A percentile compares a stretch with the other conserved stretches of the same genome.
These are phyloP conservation scores for Trypanosoma conorhini DNA, from an alignment of 208 protist genomes.

Conservation along the genomic window DNA sequence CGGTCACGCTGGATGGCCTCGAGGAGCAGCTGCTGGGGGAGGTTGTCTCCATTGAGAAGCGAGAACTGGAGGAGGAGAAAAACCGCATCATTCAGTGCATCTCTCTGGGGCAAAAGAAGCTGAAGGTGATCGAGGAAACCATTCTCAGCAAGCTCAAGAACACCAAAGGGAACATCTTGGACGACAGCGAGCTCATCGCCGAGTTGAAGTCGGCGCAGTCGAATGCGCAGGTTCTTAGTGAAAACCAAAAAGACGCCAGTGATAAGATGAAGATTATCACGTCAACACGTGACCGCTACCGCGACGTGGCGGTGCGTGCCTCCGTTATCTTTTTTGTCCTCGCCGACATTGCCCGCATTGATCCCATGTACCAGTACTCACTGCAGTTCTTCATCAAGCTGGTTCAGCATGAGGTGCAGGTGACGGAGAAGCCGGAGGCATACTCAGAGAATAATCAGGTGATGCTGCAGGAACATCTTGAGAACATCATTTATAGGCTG, in stretches of 20 bases:
- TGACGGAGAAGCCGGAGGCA: slow-evolving; percentile 52
- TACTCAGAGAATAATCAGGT: slow-evolving; percentile 50
- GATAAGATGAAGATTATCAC: slow-evolving; percentile 95
- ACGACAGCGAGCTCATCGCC: slow-evolving; percentile 94
- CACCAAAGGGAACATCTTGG: slow-evolving; percentile 94
- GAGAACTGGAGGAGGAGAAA: slow-evolving; percentile 95
- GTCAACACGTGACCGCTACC: slow-evolving; percentile 85
- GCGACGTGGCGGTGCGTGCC: slow-evolving; percentile 87
- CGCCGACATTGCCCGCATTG: slow-evolving; percentile 92
- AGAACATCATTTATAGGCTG: slow-evolving; percentile 76
- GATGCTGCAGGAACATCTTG: slow-evolving; percentile 79
- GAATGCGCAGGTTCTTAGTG: slow-evolving; percentile 86
- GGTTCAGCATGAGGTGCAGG: slow-evolving; percentile 87
- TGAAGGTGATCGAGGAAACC: slow-evolving; percentile 92
- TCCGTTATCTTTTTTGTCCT: slow-evolving; percentile 96
- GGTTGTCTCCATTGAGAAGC: slow-evolving; percentile 94
- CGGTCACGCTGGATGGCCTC: slow-evolving; percentile 95
- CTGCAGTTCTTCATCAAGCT: slow-evolving; percentile 97
- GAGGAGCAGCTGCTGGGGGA: slow-evolving; percentile 96
- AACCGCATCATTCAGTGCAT: slow-evolving; percentile 93
- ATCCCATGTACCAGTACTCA: slow-evolving; percentile 99
- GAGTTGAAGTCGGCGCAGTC: slow-evolving; percentile 94
- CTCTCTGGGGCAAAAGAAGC: slow-evolving; percentile 90
- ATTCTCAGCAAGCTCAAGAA: slow-evolving; percentile 91
- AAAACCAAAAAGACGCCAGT: slow-evolving; percentile 87